phyloP scores from a whole-genome alignment of 345 rosid genomes.

The Geranium rotundifolium region DNA sequence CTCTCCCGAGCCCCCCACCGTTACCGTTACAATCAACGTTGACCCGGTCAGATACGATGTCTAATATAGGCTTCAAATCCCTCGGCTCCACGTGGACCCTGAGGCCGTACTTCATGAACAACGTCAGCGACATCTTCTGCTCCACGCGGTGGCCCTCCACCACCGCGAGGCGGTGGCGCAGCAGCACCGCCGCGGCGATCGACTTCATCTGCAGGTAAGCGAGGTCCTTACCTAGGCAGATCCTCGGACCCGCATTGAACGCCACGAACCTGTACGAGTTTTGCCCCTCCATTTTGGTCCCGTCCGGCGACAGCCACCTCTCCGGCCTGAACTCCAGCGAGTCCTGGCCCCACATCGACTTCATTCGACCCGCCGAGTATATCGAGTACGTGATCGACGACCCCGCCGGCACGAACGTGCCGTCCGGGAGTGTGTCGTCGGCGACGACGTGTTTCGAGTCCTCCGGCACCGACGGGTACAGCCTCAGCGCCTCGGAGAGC shows the following conservation, averaged over 20 bases:
- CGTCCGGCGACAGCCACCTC: constrained; percentile 45
- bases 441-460: constrained; percentile 54
- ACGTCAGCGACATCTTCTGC: constrained; percentile 66
- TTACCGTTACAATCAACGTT: neutral
- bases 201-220: constrained; percentile 72
- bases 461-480: constrained; percentile 69
- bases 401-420: constrained; percentile 54
- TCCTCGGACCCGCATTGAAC: constrained; percentile 68
- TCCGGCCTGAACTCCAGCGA: constrained; percentile 56
- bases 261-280: constrained; percentile 49
- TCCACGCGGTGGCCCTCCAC: constrained; percentile 58
- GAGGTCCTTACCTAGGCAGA: constrained; percentile 57
- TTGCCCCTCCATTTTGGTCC: constrained; percentile 11
- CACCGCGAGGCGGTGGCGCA: constrained; percentile 41
- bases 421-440: constrained; percentile 51
- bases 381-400: constrained; percentile 63
- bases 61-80: constrained; percentile 23
- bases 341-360: constrained; percentile 56
- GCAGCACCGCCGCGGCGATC: constrained; percentile 50
- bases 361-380: constrained; percentile 57
- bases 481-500: constrained; percentile 54
- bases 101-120: constrained; percentile 71
- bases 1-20: too few species aligned
- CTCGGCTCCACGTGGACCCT: constrained; percentile 37
- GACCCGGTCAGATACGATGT: constrained; percentile 12